Percentiles rank a stretch among this genome's conserved stretches.
phyloP scores from a whole-genome alignment of 2,329 filamentous ascomycete genomes.

The Dactylellina leptospora region DNA sequence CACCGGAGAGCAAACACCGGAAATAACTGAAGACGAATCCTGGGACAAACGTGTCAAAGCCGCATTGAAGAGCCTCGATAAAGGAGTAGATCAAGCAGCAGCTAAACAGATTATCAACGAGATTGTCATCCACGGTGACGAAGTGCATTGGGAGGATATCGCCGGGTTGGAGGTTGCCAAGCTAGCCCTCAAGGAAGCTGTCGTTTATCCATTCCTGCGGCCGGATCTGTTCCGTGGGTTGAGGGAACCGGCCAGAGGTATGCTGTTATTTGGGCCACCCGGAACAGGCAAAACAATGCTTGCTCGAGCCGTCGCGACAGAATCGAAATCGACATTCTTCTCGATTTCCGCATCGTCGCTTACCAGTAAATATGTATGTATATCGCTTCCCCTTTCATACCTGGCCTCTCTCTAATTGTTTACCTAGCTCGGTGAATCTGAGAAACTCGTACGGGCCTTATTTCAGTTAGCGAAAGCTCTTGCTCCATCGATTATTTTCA shows the following conservation, averaged over 20 bases:
- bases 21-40: conserved; percentile 53
- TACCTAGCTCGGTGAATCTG: conserved; percentile 81
- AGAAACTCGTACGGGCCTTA: conserved; percentile 92
- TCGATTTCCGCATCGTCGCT: conserved; percentile 93
- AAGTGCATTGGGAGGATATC: conserved; percentile 93
- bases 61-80: conserved; percentile 79
- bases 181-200: conserved; percentile 88
- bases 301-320: conserved; percentile 90
- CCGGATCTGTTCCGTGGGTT: conserved; percentile 96
- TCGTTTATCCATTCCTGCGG: conserved; percentile 94
- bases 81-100: conserved; percentile 80
- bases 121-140: conserved; percentile 91
- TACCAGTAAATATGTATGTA: conserved; percentile 80
- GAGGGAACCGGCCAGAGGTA: conserved; percentile 89
- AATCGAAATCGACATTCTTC: conserved; percentile 94
- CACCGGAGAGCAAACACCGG: conserved; percentile 63
- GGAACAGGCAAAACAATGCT: conserved; percentile 99
- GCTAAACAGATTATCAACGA: conserved; percentile 95
- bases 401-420: no score
- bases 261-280: conserved; percentile 94
- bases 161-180: conserved; percentile 91
- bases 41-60: conserved; percentile 72
- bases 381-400: no score
- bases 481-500: conserved; percentile 95
- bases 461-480: conserved; percentile 89